Conservation (phyloP, 805 yeast species). For the Millerozyma miso region DNA sequence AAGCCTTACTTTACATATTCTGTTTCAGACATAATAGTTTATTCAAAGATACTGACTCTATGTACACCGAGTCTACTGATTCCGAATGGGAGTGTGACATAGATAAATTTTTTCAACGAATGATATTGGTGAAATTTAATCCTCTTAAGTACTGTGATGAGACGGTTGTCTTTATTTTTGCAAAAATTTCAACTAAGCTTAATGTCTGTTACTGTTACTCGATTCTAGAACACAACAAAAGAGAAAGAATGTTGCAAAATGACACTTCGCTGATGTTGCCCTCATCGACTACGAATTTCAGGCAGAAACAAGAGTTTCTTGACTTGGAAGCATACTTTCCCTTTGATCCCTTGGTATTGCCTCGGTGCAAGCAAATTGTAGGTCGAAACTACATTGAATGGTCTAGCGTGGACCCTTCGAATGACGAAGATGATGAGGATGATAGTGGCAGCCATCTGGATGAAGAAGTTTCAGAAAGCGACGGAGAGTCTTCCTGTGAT, state of each 20-base stretch:
- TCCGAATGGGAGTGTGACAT: slow-evolving; percentile 72
- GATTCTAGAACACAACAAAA: slow-evolving; percentile 83
- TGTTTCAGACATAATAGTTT: slow-evolving; percentile 77
- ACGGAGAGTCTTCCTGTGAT: slow-evolving; percentile 19
- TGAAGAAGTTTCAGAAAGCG: slow-evolving; percentile 19
- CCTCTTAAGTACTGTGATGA: slow-evolving; percentile 92
- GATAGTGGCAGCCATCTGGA: slow-evolving; percentile 28
- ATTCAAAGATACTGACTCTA: slow-evolving; percentile 22
- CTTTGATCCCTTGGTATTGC: slow-evolving; percentile 83
- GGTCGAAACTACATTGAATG: slow-evolving; percentile 65
- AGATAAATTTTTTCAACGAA: slow-evolving; percentile 82
- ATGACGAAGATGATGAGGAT: slow-evolving; percentile 60
- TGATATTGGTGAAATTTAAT: slow-evolving; percentile 83
- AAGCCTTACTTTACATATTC: slow-evolving; percentile 84
- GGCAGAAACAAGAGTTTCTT: slow-evolving; percentile 73
- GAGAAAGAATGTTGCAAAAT: slow-evolving; percentile 54
- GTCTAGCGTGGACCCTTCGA: slow-evolving; percentile 47
- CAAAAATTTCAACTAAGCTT: slow-evolving; percentile 83
- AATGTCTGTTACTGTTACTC: slow-evolving; percentile 91
- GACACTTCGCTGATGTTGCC: slow-evolving; percentile 24
- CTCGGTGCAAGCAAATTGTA: slow-evolving; percentile 52
- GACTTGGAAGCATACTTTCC: slow-evolving; percentile 96
- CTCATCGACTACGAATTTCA: slow-evolving; percentile 38
- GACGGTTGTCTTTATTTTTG: slow-evolving; percentile 89
- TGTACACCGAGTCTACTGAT: slow-evolving; percentile 9